Percentiles rank a stretch among this genome's conserved stretches.
Evolutionary conservation across 176 grass and related monocot genomes (phyloP).

Genomic region (Neostapfia colusana): DNA sequence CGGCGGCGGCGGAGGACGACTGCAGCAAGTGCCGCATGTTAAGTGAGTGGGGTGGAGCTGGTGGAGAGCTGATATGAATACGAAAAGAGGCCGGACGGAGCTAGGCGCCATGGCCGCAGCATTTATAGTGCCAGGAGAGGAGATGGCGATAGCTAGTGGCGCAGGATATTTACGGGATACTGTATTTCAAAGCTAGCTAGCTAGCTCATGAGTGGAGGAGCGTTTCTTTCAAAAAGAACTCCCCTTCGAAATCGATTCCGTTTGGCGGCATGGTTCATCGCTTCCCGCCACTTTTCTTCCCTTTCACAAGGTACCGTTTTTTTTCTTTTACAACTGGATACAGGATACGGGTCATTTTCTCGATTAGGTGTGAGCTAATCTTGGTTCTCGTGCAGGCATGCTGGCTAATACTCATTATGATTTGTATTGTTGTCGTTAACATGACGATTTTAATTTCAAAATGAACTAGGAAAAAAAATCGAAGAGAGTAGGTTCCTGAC

Average conservation of each 20-base stretch:
- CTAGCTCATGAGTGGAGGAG: neutral
- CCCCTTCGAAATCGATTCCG: neutral
- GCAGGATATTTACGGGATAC: neutral
- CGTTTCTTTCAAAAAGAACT: neutral
- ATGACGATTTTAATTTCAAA: too few relatives aligned
- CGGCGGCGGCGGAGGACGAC: conserved; percentile 1
- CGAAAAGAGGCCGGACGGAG: neutral
- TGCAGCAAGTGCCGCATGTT: conserved; percentile 27
- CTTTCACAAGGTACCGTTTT: neutral
- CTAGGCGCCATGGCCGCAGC: neutral
- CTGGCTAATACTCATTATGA: too few relatives aligned
- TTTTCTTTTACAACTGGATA: conserved; percentile 2
- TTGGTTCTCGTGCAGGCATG: neutral
- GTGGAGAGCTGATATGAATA: neutral
- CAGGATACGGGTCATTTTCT: conserved; percentile 29
- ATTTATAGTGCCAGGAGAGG: conserved; percentile 14
- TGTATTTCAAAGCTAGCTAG: neutral
- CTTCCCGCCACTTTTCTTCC: neutral
- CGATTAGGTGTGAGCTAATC: conserved; percentile 18
- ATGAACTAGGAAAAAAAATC: too few relatives aligned
- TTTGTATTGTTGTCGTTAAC: too few relatives aligned
- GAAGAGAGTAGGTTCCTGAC: neutral
- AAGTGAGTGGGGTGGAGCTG: neutral
- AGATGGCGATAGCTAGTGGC: neutral
- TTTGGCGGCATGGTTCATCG: neutral